Evolutionary conservation across 2,329 filamentous ascomycete genomes (phyloP).

Genomic region (Kalaharituber pfeilii): DNA sequence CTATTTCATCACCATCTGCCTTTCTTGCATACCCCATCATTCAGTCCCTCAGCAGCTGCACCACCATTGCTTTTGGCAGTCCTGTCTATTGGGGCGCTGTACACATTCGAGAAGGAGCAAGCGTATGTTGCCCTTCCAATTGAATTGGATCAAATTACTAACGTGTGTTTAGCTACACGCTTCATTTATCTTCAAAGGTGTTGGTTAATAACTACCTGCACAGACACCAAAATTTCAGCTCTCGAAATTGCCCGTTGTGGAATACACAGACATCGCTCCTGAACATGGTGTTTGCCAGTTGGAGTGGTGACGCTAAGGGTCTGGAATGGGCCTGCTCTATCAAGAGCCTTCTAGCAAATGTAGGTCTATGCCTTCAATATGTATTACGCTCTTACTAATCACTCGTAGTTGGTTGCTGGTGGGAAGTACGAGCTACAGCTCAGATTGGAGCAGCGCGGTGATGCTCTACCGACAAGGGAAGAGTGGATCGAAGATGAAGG

Average conservation of each 20-base stretch:
- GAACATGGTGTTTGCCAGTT: conserved; percentile 98
- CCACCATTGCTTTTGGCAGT: conserved; percentile 75
- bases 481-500: conserved; percentile 97
- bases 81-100: conserved; percentile 84
- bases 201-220: conserved; percentile 92
- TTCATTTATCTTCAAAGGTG: conserved; percentile 94
- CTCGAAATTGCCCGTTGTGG: conserved; percentile 90
- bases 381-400: conserved; percentile 21
- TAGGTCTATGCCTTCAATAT: conserved; percentile 22
- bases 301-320: conserved; percentile 95
- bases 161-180: conserved; percentile 44
- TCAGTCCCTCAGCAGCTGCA: conserved; percentile 61
- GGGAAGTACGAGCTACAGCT: conserved; percentile 94
- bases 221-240: conserved; percentile 98
- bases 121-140: conserved; percentile 32
- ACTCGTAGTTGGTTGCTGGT: conserved; percentile 65
- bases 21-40: conserved; percentile 84
- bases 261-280: conserved; percentile 93
- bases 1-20: conserved; percentile 93
- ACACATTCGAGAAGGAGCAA: conserved; percentile 92
- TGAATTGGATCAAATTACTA: conserved; percentile 9
- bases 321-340: conserved; percentile 98
- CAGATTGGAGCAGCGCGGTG: conserved; percentile 71
- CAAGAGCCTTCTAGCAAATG: conserved; percentile 87
- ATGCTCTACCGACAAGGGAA: conserved; percentile 53